Conservation (phyloP, 352 stramenopile species). For the Globisporangium sylvaticum region DNA sequence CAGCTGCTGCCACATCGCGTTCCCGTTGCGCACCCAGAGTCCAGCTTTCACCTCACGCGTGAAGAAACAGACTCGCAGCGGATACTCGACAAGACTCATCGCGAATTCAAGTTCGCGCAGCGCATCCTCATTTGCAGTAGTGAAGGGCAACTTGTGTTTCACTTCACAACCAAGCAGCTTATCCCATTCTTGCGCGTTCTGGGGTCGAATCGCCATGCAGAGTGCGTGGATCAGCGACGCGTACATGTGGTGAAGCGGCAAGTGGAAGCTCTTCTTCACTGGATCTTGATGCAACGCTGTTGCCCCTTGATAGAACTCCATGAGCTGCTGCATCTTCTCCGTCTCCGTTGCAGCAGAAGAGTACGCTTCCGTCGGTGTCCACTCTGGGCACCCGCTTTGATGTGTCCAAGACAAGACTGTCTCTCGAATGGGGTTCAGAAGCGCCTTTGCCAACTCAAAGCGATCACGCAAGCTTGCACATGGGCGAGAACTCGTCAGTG, state of each 20-base stretch:
- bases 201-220: conserved; percentile 33
- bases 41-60: conserved; percentile 69
- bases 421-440: conserved; percentile 40
- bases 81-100: conserved; percentile 41
- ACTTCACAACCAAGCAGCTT: conserved; percentile 31
- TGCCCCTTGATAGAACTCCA: conserved; percentile 39
- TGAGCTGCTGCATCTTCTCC: conserved; percentile 23
- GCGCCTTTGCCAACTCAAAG: conserved; percentile 34
- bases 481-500: conserved; percentile 16
- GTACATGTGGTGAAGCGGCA: conserved; percentile 78
- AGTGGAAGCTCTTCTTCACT: conserved; percentile 66
- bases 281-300: conserved; percentile 20
- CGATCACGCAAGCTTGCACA: conserved; percentile 14
- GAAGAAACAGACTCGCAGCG: conserved; percentile 60
- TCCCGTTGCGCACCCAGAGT: conserved; percentile 75
- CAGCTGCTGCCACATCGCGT: conserved; percentile 77
- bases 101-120: conserved; percentile 35
- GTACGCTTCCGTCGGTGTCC: conserved; percentile 12
- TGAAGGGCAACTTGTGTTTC: background rate
- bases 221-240: conserved; percentile 52
- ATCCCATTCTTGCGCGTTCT: conserved; percentile 40
- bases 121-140: conserved; percentile 7
- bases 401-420: conserved; percentile 28
- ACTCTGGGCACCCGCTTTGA: conserved; percentile 36
- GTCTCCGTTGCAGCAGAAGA: conserved; percentile 6